phyloP scores from a whole-genome alignment of 176 grass and related monocot genomes.

The Urochloa ruziziensis region DNA sequence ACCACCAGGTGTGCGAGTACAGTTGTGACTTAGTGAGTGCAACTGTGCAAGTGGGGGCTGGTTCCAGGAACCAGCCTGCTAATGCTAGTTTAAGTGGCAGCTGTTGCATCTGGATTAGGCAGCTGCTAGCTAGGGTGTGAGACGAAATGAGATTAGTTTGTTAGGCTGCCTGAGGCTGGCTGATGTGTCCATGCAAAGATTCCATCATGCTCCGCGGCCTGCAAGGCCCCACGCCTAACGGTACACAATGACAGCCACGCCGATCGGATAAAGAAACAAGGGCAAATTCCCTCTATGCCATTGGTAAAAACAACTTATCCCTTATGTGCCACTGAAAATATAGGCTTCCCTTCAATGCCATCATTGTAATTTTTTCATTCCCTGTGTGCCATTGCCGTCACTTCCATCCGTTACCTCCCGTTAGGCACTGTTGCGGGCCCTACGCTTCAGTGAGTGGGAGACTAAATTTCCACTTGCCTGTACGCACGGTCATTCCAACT shows the following conservation, averaged over 20 bases:
- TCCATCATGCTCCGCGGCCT: slow-evolving; percentile 3
- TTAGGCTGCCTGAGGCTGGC: slow-evolving; percentile 21
- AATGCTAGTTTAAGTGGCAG: slow-evolving; percentile 30
- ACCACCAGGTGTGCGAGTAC: slow-evolving; percentile 1
- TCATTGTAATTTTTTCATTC: no score
- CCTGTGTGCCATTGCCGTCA: no score
- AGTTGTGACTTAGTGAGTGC: neutral
- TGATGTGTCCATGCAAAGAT: slow-evolving; percentile 40
- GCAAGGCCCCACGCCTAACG: slow-evolving; percentile 15
- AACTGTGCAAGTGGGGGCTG: slow-evolving; percentile 28
- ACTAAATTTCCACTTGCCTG: no score
- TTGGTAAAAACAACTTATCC: no score
- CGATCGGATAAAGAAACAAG: neutral
- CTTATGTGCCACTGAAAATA: no score
- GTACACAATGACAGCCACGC: neutral
- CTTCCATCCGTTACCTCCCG: no score
- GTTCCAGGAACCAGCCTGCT: slow-evolving; percentile 42
- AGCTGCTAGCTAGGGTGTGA: neutral
- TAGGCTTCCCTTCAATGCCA: no score
- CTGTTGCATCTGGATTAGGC: slow-evolving; percentile 44
- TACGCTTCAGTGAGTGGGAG: no score
- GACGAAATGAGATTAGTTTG: slow-evolving; percentile 6
- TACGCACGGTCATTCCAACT: no score
- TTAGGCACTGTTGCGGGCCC: no score
- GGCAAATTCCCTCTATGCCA: no score